Percentiles rank a stretch among this genome's conserved stretches.
These are phyloP conservation scores for Eimeria praecox DNA, from an alignment of 169 alveolate genomes.

Conservation along the genomic window DNA sequence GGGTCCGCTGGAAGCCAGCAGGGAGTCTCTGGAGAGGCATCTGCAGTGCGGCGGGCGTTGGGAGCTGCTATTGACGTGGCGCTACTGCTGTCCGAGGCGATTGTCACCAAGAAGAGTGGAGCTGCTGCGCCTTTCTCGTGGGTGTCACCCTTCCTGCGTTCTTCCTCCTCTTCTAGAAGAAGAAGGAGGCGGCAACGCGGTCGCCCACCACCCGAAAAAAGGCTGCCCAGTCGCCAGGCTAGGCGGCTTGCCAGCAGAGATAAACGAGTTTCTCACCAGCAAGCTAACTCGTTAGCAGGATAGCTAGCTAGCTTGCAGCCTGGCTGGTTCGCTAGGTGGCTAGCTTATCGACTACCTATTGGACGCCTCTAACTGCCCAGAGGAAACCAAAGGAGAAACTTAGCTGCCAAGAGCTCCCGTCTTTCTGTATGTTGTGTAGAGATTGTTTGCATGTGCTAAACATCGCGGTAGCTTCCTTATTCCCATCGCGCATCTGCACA, in stretches of 20 bases:
- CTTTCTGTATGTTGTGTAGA: not conserved
- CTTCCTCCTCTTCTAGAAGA: constrained; percentile 32
- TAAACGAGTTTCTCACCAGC: constrained; percentile 1
- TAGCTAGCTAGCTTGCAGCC: not conserved
- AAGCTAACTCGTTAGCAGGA: not conserved
- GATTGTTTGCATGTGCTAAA: not conserved
- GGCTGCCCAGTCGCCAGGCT: constrained; percentile 50
- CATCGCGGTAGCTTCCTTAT: not conserved
- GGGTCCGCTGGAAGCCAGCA: not conserved
- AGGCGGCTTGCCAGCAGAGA: constrained; percentile 43
- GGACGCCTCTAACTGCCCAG: not conserved
- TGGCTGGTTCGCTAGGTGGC: constrained; percentile 3
- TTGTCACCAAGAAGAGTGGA: constrained; percentile 50
- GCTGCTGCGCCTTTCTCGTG: constrained; percentile 55
- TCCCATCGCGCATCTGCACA: not conserved
- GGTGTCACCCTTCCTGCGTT: constrained; percentile 55
- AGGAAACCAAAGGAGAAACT: not conserved
- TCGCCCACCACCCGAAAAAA: constrained; percentile 41
- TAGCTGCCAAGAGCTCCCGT: not conserved
- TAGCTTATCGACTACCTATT: not conserved
- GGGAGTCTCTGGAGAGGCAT: not conserved
- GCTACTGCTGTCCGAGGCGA: constrained; percentile 63
- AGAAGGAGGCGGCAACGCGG: constrained; percentile 53
- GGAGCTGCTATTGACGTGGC: constrained; percentile 81
- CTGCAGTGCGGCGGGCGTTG: constrained; percentile 47